Evolutionary conservation across 306 rosid species (phyloP), one percentile per base, ranked within the genome.

Genomic region (Vicia faba): DNA sequence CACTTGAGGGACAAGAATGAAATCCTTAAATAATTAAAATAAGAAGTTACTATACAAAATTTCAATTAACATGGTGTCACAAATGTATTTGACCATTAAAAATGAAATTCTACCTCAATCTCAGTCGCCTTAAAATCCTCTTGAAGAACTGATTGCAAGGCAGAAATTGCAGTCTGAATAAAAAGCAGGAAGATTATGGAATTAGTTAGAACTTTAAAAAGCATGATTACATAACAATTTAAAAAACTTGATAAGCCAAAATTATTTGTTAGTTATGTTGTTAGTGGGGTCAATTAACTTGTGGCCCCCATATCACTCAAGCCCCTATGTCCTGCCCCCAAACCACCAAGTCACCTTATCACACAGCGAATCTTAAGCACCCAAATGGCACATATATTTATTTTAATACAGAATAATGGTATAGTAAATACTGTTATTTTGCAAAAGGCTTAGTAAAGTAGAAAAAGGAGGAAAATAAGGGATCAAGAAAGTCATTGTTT

Each of bases 41-140:
- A 23, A 4, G n/a, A 1, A 64, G 7, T 43, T 23, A 55, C 16
- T 40, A 29, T 49, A 29, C 25, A 11, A 50, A 70, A 70, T 35
- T 70, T 71, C 26, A 44, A 53, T 69, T 13, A 40, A 61, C 57
- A 64, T 12, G 68, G 48, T 14, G 36, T 23, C 55, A 39, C 40
- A 39, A 49, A 45, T 41, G 55, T 59, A 40, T 20, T 15, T 48
- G 18, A 36, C 39, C 44, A 36, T 44, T 28, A n/a, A 40, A 1
- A 67, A 46, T 66, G 1, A 61, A 53, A 31, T 15, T 51, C 29
- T 88, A 95, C 99, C 99, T 95, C 99, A 50, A 95, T 91, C 80
- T 95, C 99, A 13, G 83, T 90, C 77, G 99, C 95, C 85, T 90
- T 95, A 26, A 95, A 95, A 77, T 95, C 99, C 85, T 95, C 97